phyloP scores from a whole-genome alignment of 768 basidiomycete genomes.

The Hygrocybe punicea region DNA sequence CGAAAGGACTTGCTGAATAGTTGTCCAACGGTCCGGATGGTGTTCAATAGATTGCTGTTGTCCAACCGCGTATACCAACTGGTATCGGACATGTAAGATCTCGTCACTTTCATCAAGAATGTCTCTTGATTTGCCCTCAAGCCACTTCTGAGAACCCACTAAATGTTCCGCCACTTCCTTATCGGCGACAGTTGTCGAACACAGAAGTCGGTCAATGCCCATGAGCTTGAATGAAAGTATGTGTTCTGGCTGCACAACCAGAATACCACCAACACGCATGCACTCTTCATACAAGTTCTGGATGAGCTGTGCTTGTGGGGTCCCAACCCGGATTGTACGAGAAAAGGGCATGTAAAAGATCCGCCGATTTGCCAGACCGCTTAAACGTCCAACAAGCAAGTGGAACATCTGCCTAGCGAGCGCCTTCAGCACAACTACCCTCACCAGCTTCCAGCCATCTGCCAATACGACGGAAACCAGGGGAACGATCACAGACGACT shows the following conservation, averaged over 20 bases:
- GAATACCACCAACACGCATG: slow-evolving; percentile 37
- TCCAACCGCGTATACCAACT: slow-evolving; percentile 47
- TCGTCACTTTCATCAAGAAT: slow-evolving; percentile 50
- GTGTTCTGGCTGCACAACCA: slow-evolving; percentile 53
- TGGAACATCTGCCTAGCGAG: slow-evolving; percentile 49
- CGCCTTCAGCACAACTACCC: slow-evolving; percentile 51
- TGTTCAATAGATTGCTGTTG: slow-evolving; percentile 37
- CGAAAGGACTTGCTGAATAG: slow-evolving; percentile 37
- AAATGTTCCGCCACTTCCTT: slow-evolving; percentile 15
- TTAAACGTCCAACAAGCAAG: slow-evolving; percentile 42
- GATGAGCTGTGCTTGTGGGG: slow-evolving; percentile 22
- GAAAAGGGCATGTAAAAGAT: slow-evolving; percentile 52
- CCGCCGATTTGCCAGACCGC: slow-evolving; percentile 44
- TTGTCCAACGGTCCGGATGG: slow-evolving; percentile 43
- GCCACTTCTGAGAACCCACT: slow-evolving; percentile 28
- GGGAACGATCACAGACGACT: slow-evolving; percentile 52
- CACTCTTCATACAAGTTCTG: slow-evolving; percentile 38
- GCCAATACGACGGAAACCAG: slow-evolving; percentile 40
- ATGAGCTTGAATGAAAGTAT: slow-evolving; percentile 50
- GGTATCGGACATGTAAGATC: slow-evolving; percentile 45
- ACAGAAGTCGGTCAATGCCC: slow-evolving; percentile 38
- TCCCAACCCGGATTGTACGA: slow-evolving; percentile 31
- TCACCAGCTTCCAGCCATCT: slow-evolving; percentile 41
- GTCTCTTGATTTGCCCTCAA: slow-evolving; percentile 31
- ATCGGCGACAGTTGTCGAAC: background rate